Evolutionary conservation across 495 filamentous ascomycete species (phyloP).

Genomic region (Terfezia claveryi): DNA sequence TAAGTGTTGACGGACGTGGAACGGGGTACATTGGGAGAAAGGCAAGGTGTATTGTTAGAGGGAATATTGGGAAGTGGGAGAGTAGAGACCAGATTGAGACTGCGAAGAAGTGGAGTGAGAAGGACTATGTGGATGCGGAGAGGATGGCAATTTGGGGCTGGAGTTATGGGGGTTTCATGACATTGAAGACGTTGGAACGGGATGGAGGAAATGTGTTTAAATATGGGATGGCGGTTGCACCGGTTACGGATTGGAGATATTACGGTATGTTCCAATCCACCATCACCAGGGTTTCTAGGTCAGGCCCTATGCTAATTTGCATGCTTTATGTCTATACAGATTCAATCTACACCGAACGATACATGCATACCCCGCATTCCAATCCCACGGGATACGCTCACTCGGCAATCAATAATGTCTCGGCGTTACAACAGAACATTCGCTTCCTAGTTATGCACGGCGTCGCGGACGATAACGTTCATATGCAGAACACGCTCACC

Average conservation of each 20-base stretch:
- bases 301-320: not conserved
- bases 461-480: slow-evolving; percentile 86
- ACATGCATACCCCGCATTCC: slow-evolving; percentile 78
- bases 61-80: slow-evolving; percentile 67
- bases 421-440: slow-evolving; percentile 46
- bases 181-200: slow-evolving; percentile 81
- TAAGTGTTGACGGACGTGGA: slow-evolving; percentile 83
- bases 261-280: slow-evolving; percentile 33
- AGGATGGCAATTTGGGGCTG: slow-evolving; percentile 93
- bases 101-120: slow-evolving; percentile 63
- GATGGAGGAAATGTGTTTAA: slow-evolving; percentile 77
- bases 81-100: slow-evolving; percentile 77
- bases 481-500: slow-evolving; percentile 76
- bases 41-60: slow-evolving; percentile 59
- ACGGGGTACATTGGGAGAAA: slow-evolving; percentile 78
- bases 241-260: slow-evolving; percentile 89
- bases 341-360: slow-evolving; percentile 85
- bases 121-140: slow-evolving; percentile 60
- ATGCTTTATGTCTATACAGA: slow-evolving; percentile 26
- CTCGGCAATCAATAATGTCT: slow-evolving; percentile 47
- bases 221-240: slow-evolving; percentile 95
- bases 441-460: slow-evolving; percentile 91
- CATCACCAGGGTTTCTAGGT: not conserved
- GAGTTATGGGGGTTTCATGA: slow-evolving; percentile 94
- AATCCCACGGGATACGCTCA: slow-evolving; percentile 59